These are phyloP conservation scores for Hibiscus trionum DNA, from an alignment of 345 rosid species.

Conservation along the genomic window DNA sequence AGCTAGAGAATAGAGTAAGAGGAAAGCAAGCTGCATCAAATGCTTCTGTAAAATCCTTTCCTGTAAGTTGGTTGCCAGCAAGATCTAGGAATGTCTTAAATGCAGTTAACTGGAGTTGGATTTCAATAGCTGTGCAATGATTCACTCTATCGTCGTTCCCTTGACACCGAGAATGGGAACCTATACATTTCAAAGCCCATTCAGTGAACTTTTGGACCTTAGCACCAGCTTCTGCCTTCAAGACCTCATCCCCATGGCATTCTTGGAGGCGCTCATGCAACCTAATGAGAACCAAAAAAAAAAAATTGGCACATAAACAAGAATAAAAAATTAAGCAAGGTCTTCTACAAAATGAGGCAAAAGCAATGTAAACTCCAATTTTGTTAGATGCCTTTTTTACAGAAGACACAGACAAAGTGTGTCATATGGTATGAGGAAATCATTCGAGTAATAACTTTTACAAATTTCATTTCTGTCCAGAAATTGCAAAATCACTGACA, in stretches of 20 bases:
- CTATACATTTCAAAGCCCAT: conserved; percentile 93
- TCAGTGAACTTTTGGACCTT: conserved; percentile 96
- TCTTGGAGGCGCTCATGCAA: conserved; percentile 94
- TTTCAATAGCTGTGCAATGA: conserved; percentile 69
- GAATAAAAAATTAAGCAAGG: background rate
- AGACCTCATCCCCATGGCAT: conserved; percentile 79
- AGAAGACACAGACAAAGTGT: background rate
- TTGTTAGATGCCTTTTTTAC: background rate
- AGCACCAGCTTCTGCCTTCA: conserved; percentile 89
- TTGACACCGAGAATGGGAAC: conserved; percentile 84
- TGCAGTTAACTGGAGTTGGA: conserved; percentile 86
- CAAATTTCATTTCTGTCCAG: background rate
- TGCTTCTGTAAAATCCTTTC: conserved; percentile 98
- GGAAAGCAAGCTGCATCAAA: conserved; percentile 99
- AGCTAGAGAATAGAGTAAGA: conserved; percentile 78
- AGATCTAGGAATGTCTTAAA: conserved; percentile 87
- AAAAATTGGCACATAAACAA: background rate
- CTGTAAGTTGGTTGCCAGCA: conserved; percentile 79
- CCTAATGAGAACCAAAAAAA: conserved; percentile 38
- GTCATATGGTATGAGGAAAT: background rate
- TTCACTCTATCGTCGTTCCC: conserved; percentile 49
- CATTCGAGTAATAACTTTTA: background rate
- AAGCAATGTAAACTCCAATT: background rate
- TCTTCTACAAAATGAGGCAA: background rate
- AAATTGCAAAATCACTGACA: background rate